phyloP scores from a whole-genome alignment of 2,329 filamentous ascomycete species.

The Ophiostoma sp. region DNA sequence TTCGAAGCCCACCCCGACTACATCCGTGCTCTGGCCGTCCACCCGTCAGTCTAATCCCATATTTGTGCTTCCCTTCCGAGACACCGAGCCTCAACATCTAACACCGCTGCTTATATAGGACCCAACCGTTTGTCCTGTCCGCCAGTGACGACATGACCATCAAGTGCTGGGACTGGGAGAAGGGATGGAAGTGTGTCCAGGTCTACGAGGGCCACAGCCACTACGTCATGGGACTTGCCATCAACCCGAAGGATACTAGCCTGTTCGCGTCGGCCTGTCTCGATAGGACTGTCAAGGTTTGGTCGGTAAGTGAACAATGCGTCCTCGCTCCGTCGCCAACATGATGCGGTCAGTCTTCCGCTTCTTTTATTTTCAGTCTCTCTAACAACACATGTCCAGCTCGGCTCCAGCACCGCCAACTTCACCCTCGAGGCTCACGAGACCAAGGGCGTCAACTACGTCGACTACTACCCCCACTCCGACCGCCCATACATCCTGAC shows the following conservation, averaged over 20 bases:
- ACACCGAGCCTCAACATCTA: background rate
- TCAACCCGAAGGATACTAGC: slow-evolving; percentile 97
- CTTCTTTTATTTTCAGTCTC: too few relatives aligned
- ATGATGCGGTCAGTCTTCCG: too few relatives aligned
- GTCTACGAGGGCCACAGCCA: slow-evolving; percentile 94
- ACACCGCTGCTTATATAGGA: slow-evolving; percentile 37
- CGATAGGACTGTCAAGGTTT: slow-evolving; percentile 82
- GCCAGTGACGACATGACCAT: slow-evolving; percentile 99
- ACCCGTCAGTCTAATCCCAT: slow-evolving; percentile 53
- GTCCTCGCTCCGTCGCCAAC: background rate
- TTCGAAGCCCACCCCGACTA: slow-evolving; percentile 99
- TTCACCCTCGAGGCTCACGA: slow-evolving; percentile 97
- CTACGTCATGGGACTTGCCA: slow-evolving; percentile 90
- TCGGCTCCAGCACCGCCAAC: slow-evolving; percentile 90
- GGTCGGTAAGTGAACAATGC: slow-evolving; percentile 28
- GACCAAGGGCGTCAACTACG: slow-evolving; percentile 95
- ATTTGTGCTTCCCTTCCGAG: too few relatives aligned
- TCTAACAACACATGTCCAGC: slow-evolving; percentile 44
- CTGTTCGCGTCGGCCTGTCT: slow-evolving; percentile 90
- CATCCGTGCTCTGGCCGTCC: slow-evolving; percentile 93
- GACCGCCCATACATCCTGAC: slow-evolving; percentile 88
- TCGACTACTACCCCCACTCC: slow-evolving; percentile 80
- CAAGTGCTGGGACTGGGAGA: slow-evolving; percentile 99
- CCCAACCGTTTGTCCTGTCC: slow-evolving; percentile 92
- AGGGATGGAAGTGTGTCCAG: slow-evolving; percentile 95